Conservation (phyloP, 345 rosid species). For the Syzygium jambos region DNA sequence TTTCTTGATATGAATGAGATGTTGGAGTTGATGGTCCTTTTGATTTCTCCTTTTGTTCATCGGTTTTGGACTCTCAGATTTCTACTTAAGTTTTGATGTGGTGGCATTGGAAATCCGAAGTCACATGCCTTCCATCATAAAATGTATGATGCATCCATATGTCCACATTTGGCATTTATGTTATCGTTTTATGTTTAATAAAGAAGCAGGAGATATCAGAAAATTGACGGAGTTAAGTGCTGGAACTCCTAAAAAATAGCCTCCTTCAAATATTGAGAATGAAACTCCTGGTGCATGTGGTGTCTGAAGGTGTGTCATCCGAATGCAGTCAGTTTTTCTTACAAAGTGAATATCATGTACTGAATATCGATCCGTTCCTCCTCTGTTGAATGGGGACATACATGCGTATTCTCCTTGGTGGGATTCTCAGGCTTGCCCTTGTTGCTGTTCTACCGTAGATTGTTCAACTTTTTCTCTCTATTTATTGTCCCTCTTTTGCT, state of each 20-base stretch:
- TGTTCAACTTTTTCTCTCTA: background rate
- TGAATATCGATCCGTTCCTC: fast-evolving
- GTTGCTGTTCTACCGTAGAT: background rate
- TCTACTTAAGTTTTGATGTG: background rate
- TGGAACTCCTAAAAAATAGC: background rate
- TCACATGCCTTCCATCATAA: background rate
- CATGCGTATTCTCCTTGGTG: background rate
- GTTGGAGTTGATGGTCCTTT: background rate
- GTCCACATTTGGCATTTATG: background rate
- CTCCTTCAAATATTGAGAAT: background rate
- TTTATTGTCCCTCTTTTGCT: background rate
- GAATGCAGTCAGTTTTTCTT: background rate
- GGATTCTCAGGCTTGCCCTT: background rate
- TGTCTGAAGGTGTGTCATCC: background rate
- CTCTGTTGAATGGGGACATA: background rate
- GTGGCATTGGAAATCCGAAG: background rate
- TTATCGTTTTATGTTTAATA: background rate
- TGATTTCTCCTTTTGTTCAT: background rate
- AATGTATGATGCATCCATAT: background rate
- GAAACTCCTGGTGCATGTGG: background rate
- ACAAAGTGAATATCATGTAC: background rate
- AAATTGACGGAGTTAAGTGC: background rate
- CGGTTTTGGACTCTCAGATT: background rate
- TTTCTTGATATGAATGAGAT: background rate
- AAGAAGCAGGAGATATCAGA: background rate